Conservation (phyloP, 2,329 filamentous ascomycete genomes). For the Acrodontium crateriforme region DNA sequence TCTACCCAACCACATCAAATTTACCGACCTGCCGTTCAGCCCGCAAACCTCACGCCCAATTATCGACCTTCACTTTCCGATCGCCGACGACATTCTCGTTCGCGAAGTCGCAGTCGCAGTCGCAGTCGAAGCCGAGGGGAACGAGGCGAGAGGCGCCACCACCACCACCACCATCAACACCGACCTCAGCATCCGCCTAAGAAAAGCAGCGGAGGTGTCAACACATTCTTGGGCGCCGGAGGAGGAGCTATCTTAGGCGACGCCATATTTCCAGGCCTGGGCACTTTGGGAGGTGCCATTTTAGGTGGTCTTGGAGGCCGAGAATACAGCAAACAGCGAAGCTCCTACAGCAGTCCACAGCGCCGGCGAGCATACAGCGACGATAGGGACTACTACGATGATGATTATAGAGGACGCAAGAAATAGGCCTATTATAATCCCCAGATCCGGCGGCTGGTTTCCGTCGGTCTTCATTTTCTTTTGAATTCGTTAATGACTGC, state of each 20-base stretch:
- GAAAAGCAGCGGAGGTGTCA: constrained; percentile 14
- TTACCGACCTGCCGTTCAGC: not conserved
- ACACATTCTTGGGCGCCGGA: constrained; percentile 32
- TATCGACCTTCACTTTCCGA: not conserved
- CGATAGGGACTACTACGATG: not conserved
- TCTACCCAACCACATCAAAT: not conserved
- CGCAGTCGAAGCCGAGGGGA: constrained; percentile 8
- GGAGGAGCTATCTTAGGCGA: constrained; percentile 32
- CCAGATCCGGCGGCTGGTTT: no score
- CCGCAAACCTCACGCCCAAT: constrained; percentile 1
- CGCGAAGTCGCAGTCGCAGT: constrained; percentile 9
- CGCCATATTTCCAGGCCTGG: constrained; percentile 30
- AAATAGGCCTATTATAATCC: no score
- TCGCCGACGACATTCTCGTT: constrained; percentile 2
- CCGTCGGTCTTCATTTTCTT: no score
- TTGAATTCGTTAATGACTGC: no score
- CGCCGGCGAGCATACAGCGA: not conserved
- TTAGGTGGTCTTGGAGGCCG: constrained; percentile 30
- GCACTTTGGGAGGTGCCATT: constrained; percentile 25
- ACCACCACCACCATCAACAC: constrained; percentile 10
- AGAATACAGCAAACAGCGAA: constrained; percentile 25
- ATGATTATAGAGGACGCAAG: not conserved
- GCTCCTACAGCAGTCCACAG: constrained; percentile 9
- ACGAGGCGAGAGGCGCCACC: constrained; percentile 5
- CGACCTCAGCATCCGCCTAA: constrained; percentile 2